phyloP scores from a whole-genome alignment of 2,329 filamentous ascomycete genomes.

The Pseudocercospora fijiensis region DNA sequence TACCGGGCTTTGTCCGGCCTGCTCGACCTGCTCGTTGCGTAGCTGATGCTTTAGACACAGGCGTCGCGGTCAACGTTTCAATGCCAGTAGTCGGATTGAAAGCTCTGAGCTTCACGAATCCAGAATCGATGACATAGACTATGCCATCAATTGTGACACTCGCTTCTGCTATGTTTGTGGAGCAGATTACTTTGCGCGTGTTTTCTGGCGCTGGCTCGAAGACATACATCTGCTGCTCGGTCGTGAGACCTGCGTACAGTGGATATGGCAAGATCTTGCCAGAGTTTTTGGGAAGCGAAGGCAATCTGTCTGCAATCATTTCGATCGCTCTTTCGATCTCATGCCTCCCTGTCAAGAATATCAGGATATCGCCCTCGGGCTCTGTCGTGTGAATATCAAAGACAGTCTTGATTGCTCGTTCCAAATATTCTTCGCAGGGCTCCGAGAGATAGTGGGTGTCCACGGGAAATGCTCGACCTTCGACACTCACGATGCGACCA shows the following conservation, averaged over 20 bases:
- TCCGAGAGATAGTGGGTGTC: constrained; percentile 78
- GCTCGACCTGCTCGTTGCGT: constrained; percentile 87
- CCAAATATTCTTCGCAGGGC: constrained; percentile 82
- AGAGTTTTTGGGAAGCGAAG: constrained; percentile 59
- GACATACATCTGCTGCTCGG: constrained; percentile 91
- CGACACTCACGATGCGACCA: constrained; percentile 73
- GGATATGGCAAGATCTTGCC: constrained; percentile 69
- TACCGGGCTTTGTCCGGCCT: constrained; percentile 83
- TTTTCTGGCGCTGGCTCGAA: constrained; percentile 81
- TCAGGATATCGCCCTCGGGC: constrained; percentile 77
- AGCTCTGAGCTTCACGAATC: constrained; percentile 84
- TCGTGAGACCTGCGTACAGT: constrained; percentile 83
- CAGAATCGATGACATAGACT: constrained; percentile 84
- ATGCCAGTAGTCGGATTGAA: constrained; percentile 85
- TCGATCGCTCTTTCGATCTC: constrained; percentile 86
- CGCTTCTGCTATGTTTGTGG: constrained; percentile 95
- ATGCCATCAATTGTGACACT: constrained; percentile 93
- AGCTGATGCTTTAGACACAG: constrained; percentile 88
- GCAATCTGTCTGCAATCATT: constrained; percentile 70
- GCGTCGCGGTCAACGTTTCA: constrained; percentile 77
- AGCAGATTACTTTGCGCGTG: constrained; percentile 85
- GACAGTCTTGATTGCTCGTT: constrained; percentile 76
- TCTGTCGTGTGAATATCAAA: constrained; percentile 85
- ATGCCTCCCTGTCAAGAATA: constrained; percentile 89
- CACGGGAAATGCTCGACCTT: constrained; percentile 85